Base-by-base conservation (phyloP, 805 yeast genomes). In the Metschnikowia santaceciliae region DNA sequence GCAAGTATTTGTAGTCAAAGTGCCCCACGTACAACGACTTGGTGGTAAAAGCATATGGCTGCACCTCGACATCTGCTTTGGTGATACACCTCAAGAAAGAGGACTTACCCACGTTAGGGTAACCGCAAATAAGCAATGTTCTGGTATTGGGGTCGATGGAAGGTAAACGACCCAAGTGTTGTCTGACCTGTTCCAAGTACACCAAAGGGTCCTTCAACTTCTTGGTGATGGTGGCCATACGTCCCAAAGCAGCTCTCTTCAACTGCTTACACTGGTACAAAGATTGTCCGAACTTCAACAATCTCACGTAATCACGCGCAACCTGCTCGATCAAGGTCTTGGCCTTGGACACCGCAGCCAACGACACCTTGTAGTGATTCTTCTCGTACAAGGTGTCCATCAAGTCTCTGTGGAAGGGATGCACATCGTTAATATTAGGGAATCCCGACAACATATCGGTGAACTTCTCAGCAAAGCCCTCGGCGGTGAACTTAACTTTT, bases 21-120 rank as follows among this genome's bases (percentile, higher is more conserved):
- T 94, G 99, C 60, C 99, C 99, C 52, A 94, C 99, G 64, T 90
- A 94, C 62, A 94, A 76, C 32, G 97, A 88, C 76, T 94, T 94
- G 54, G 99, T 94, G 60, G 99, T 94, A 84, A 94, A 94, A 33
- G 99, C 99, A 71, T 94, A 94, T 39, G 99, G 99, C 73, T 94
- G 99, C 54, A 94, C 99, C 67, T 94, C 99, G 53, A 94, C 99
- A 64, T 94, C 98, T 37, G 98, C 98, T 64, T 95, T 88, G 57
- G 99, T 94, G 72, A 94, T 88, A 69, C 94, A 83, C 66, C 83
- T 80, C 71, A 94, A 79, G 74, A 94, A 94, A 14, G 97, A 90
- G 13, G 99, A 94, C 74, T 94, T 94, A 75, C 99, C 99, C 54
- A 94, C 99, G 71, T 94, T 94, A 51, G 99, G 99, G 74, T 94